A percentile compares a stretch with the other conserved stretches of the same genome.
phyloP scores from a whole-genome alignment of 2,329 filamentous ascomycete species.

The Dothistroma pini region DNA sequence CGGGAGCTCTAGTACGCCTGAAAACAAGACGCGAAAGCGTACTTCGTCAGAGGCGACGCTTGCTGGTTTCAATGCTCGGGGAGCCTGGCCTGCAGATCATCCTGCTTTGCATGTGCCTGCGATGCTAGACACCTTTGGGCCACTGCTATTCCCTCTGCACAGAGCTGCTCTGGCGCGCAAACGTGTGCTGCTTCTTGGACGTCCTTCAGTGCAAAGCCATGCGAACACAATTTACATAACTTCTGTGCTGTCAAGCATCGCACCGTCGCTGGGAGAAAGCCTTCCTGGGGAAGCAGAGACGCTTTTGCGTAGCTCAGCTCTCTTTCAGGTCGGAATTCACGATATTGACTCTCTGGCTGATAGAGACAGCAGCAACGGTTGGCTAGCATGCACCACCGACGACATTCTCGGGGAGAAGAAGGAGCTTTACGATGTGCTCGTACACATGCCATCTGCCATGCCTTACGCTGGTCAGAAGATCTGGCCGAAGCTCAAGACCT shows the following conservation, averaged over 20 bases:
- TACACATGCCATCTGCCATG: constrained; percentile 64
- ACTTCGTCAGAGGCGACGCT: constrained; percentile 37
- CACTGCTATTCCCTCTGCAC: constrained; percentile 86
- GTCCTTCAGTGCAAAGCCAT: constrained; percentile 76
- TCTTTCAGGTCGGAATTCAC: constrained; percentile 93
- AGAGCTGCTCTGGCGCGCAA: constrained; percentile 82
- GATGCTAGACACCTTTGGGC: constrained; percentile 80
- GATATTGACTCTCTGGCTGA: constrained; percentile 77
- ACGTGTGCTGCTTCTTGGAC: constrained; percentile 79
- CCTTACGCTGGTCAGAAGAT: constrained; percentile 36
- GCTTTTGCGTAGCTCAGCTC: constrained; percentile 64
- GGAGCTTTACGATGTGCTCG: constrained; percentile 81
- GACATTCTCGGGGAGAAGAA: constrained; percentile 85
- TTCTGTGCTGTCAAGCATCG: constrained; percentile 87
- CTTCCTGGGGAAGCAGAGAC: constrained; percentile 55
- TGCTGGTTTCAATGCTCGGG: constrained; percentile 60
- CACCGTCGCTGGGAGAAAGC: constrained; percentile 65
- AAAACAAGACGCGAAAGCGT: constrained; percentile 26
- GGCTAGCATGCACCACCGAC: constrained; percentile 95
- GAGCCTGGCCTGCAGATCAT: constrained; percentile 64
- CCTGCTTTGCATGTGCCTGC: constrained; percentile 78
- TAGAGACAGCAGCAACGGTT: constrained; percentile 56
- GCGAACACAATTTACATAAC: constrained; percentile 92
- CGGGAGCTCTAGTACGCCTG: background rate
- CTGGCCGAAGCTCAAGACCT: constrained; percentile 65